Evolutionary conservation across 257 asterid genomes (phyloP).

Genomic region (Jasminum sambac): DNA sequence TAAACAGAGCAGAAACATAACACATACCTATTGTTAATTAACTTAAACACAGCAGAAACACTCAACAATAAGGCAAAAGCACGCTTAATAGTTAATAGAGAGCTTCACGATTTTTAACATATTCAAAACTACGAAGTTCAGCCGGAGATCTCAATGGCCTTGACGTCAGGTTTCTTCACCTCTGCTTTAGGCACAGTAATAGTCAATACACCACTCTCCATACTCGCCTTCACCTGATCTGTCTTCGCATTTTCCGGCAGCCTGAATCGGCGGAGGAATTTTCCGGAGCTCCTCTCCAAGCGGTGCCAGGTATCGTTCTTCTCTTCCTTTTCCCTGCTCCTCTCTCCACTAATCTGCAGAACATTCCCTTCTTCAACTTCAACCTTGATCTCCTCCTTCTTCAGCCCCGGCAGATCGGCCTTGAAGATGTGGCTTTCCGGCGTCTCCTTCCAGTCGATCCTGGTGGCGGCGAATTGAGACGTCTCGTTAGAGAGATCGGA

Average conservation of each 20-base stretch:
- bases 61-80: no score
- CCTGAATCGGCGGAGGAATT: constrained; percentile 31
- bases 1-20: no score
- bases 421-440: no score
- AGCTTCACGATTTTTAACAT: no score
- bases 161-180: constrained; percentile 26
- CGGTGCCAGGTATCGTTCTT: constrained; percentile 46
- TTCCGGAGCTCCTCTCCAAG: constrained; percentile 38
- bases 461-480: constrained; percentile 22
- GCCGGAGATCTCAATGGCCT: constrained; percentile 31
- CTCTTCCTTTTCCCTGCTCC: constrained; percentile 38
- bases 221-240: constrained; percentile 33
- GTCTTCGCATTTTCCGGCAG: constrained; percentile 34
- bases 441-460: constrained; percentile 31
- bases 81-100: no score
- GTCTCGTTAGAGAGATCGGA: constrained; percentile 13
- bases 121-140: no score
- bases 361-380: constrained; percentile 38
- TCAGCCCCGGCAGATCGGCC: no score
- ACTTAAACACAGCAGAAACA: no score
- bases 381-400: constrained; percentile 39
- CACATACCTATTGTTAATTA: no score
- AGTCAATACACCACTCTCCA: no score
- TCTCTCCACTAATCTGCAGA: constrained; percentile 42
- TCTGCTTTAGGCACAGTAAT: constrained; percentile 31